Conservation (phyloP, 306 rosid species). For the Begonia masoniana region DNA sequence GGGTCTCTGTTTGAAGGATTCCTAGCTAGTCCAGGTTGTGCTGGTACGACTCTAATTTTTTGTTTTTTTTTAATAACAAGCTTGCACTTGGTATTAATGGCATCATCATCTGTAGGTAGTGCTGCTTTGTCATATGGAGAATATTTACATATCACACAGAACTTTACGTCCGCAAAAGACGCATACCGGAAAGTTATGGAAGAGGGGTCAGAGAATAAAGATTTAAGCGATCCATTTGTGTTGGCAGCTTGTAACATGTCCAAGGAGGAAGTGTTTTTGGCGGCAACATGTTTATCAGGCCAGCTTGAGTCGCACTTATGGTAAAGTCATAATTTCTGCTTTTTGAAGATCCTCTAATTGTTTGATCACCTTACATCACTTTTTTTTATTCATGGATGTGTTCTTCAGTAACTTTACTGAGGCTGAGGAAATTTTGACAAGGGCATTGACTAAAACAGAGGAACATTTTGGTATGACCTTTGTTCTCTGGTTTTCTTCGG, state of each 20-base stretch:
- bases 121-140: conserved; percentile 64
- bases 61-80: neutral
- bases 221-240: conserved; percentile 18
- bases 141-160: conserved; percentile 34
- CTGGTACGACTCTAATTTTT: conserved; percentile 36
- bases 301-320: conserved; percentile 73
- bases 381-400: conserved; percentile 7
- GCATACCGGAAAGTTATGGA: conserved; percentile 43
- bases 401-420: conserved; percentile 41
- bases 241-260: conserved; percentile 73
- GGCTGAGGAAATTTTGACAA: conserved; percentile 63
- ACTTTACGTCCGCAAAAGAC: conserved; percentile 56
- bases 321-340: conserved; percentile 27
- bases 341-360: conserved; percentile 5
- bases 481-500: neutral
- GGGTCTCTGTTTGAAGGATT: conserved; percentile 37
- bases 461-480: conserved; percentile 42
- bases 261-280: conserved; percentile 34
- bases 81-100: conserved; percentile 4
- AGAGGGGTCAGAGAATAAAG: conserved; percentile 25
- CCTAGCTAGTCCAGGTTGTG: conserved; percentile 12
- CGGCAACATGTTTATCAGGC: conserved; percentile 68
- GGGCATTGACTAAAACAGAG: conserved; percentile 56
- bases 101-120: conserved; percentile 42
- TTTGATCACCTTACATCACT: conserved; percentile 2